These are phyloP conservation scores for Penicillium sp. DNA, from an alignment of 2,329 filamentous ascomycete genomes.

Conservation along the genomic window DNA sequence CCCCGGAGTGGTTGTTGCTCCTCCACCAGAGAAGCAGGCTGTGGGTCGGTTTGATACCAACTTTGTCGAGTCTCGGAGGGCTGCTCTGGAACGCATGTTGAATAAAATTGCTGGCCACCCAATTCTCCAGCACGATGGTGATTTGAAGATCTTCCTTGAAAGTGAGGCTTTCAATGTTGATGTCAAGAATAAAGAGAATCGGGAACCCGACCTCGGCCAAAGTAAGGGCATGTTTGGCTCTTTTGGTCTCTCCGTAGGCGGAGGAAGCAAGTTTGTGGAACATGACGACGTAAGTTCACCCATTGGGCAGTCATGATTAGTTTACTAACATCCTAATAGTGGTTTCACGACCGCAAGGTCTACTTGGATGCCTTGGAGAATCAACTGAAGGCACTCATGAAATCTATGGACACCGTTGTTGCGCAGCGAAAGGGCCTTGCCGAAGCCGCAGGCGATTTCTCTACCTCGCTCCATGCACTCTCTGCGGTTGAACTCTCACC, in stretches of 20 bases:
- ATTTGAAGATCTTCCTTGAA: slow-evolving; percentile 94
- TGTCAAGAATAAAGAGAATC: slow-evolving; percentile 94
- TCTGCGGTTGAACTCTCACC: slow-evolving; percentile 91
- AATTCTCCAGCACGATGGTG: slow-evolving; percentile 86
- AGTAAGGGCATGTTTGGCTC: slow-evolving; percentile 92
- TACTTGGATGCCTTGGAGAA: slow-evolving; percentile 93
- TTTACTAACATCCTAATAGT: slow-evolving; percentile 53
- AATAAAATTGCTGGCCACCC: slow-evolving; percentile 93
- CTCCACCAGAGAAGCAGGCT: slow-evolving; percentile 96
- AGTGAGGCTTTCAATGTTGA: slow-evolving; percentile 95
- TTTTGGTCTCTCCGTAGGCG: slow-evolving; percentile 75
- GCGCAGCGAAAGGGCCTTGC: slow-evolving; percentile 88
- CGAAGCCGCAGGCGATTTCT: slow-evolving; percentile 91
- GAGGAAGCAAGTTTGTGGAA: slow-evolving; percentile 85
- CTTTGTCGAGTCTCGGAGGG: slow-evolving; percentile 89
- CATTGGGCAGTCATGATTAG: background rate
- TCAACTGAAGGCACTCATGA: slow-evolving; percentile 85
- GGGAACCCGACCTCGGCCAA: slow-evolving; percentile 80
- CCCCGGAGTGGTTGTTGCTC: slow-evolving; percentile 90
- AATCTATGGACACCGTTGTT: slow-evolving; percentile 92
- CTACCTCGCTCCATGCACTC: slow-evolving; percentile 85
- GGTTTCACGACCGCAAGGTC: slow-evolving; percentile 95
- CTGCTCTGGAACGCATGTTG: slow-evolving; percentile 93
- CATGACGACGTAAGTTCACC: slow-evolving; percentile 78
- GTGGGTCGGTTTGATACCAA: slow-evolving; percentile 94